phyloP scores from a whole-genome alignment of 2,329 filamentous ascomycete species.

The Ophiostoma tasmaniense region DNA sequence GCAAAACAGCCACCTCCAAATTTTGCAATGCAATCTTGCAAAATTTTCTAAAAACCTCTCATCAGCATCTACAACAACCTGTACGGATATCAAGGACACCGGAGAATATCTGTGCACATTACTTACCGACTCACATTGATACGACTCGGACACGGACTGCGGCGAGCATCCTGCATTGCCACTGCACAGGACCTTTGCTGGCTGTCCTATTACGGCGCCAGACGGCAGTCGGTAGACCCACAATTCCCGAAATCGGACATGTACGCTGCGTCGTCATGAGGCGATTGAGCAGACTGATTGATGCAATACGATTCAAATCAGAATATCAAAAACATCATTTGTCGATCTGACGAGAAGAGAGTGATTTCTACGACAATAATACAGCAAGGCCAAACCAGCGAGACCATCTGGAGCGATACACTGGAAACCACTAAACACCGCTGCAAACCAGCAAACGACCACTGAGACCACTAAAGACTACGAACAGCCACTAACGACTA shows the following conservation, averaged over 20 bases:
- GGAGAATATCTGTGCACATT: background rate
- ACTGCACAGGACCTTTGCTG: background rate
- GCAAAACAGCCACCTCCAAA: background rate
- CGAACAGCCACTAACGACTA: background rate
- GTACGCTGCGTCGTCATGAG: background rate
- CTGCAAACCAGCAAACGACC: too few species aligned
- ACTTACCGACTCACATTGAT: background rate
- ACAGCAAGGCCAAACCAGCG: too few species aligned
- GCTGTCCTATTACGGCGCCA: slow-evolving; percentile 4
- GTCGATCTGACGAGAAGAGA: background rate
- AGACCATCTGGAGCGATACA: too few species aligned
- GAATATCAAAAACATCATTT: too few species aligned
- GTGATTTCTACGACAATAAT: background rate
- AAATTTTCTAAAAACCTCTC: too few species aligned
- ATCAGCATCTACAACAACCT: too few species aligned
- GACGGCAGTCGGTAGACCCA: slow-evolving; percentile 14
- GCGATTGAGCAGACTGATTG: too few species aligned
- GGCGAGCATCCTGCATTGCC: background rate
- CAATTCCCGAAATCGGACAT: slow-evolving; percentile 9
- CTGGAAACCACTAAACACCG: too few species aligned
- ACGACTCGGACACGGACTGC: background rate
- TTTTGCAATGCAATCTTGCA: too few species aligned
- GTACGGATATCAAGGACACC: too few species aligned
- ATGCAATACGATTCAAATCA: too few species aligned
- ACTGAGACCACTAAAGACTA: background rate